phyloP scores from a whole-genome alignment of 257 asterid genomes.

The Gardenia jasminoides region DNA sequence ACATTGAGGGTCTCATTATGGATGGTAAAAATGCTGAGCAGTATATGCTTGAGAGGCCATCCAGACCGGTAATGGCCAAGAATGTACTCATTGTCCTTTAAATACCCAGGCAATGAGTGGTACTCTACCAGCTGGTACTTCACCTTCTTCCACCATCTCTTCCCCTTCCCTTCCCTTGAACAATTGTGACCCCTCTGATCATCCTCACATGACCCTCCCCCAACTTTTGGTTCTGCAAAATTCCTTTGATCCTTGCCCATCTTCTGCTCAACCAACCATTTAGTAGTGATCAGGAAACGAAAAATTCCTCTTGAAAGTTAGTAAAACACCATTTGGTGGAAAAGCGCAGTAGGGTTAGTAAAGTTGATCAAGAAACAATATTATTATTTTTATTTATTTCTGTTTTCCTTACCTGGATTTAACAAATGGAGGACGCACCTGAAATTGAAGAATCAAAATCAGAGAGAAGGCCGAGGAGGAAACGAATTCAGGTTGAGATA shows the following conservation, averaged over 20 bases:
- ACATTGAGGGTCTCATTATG: constrained; percentile 96
- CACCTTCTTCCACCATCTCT: constrained; percentile 86
- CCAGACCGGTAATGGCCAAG: constrained; percentile 74
- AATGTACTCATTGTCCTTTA: constrained; percentile 91
- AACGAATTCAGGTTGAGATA: neutral
- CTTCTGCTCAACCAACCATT: constrained; percentile 25
- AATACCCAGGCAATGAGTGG: constrained; percentile 84
- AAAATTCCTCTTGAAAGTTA: neutral
- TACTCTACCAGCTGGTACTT: constrained; percentile 94
- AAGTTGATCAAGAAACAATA: neutral
- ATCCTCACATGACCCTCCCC: constrained; percentile 33
- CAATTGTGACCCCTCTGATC: constrained; percentile 21
- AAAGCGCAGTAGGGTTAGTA: neutral
- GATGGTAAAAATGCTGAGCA: constrained; percentile 84
- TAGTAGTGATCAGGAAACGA: neutral
- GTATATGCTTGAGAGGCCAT: constrained; percentile 82
- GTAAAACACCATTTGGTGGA: neutral
- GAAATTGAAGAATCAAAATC: neutral
- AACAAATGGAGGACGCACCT: constrained; percentile 1
- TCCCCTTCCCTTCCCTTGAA: constrained; percentile 53
- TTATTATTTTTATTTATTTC: neutral
- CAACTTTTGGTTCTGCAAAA: constrained; percentile 22
- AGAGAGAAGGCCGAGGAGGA: neutral
- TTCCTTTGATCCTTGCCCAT: constrained; percentile 51
- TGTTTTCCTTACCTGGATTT: neutral